Percentiles rank a stretch among this genome's conserved stretches.
phyloP scores from a whole-genome alignment of 768 basidiomycete species.

The Naematelia encephala region DNA sequence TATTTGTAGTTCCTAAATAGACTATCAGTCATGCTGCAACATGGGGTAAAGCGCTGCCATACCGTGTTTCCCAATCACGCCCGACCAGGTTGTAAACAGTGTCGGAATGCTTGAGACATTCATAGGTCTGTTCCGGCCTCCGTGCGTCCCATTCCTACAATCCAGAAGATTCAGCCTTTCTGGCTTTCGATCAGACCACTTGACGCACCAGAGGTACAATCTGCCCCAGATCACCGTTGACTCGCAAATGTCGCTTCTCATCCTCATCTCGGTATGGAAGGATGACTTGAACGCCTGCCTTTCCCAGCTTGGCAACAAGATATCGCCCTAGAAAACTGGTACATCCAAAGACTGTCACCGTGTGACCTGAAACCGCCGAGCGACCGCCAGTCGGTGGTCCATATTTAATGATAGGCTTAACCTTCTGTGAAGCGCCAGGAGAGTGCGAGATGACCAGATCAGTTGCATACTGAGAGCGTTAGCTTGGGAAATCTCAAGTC shows the following conservation, averaged over 20 bases:
- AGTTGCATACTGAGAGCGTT: slow-evolving; percentile 37
- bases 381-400: slow-evolving; percentile 63
- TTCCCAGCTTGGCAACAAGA: slow-evolving; percentile 91
- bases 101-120: slow-evolving; percentile 91
- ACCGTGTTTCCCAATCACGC: slow-evolving; percentile 95
- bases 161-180: not conserved
- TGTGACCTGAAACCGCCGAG: slow-evolving; percentile 81
- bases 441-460: slow-evolving; percentile 41
- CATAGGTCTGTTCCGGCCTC: slow-evolving; percentile 83
- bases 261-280: slow-evolving; percentile 94
- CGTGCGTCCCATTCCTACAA: slow-evolving; percentile 91
- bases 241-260: slow-evolving; percentile 80
- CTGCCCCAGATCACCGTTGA: slow-evolving; percentile 95
- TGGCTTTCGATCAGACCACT: not conserved
- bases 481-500: not conserved
- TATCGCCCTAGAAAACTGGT: slow-evolving; percentile 95
- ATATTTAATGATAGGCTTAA: slow-evolving; percentile 63
- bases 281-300: slow-evolving; percentile 86
- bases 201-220: slow-evolving; percentile 88
- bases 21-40: not conserved
- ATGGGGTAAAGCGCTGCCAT: slow-evolving; percentile 10
- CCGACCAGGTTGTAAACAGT: slow-evolving; percentile 95
- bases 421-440: slow-evolving; percentile 16
- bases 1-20: slow-evolving; percentile 78
- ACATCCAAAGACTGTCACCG: slow-evolving; percentile 93